Evolutionary conservation across 2,329 filamentous ascomycete genomes (phyloP), one percentile per base, ranked within the genome.

Genomic region (Sordariomycetes sp.): DNA sequence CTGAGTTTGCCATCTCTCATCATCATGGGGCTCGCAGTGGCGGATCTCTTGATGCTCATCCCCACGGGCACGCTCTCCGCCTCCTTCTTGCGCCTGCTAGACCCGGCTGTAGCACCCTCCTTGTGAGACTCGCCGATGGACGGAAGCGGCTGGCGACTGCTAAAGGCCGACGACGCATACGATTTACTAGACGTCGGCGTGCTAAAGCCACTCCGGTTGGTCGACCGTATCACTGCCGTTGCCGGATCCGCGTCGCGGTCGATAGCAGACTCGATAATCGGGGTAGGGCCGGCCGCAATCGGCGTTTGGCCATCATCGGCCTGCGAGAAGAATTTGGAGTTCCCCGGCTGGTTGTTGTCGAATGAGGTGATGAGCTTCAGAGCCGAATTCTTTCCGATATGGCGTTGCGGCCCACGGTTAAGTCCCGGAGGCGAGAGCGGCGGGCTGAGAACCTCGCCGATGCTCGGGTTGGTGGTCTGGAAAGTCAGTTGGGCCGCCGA

Each of bases 331-430:
- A 89, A 85, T 70, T 83, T 85, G 57, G 85, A 82, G 61, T 86
- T 85, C 24, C 76, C 75, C 4, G 73, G 74, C 53, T 77, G 76
- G 54, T 85, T 82, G 54, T 85, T 82, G 8, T 85, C 88, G 66
- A 99, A 97, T 0, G 88, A 87, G 0, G 94, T 97, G 65, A 97
- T 95, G 1, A 97, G 81, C 70, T 95, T 96, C 60, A 97, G 76
- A 0, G 93, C 85, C 11, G 90, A 89, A 32, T 87, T 86, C 74
- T 95, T 95, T 14, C 86, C 84, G 56, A 90, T 83, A 72, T 80
- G 80, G 62, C 80, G 74, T 68, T 82, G 77, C 57, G 82, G 80
- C 1, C 81, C 81, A 61, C 76, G 78, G 61, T 79, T 80, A 55
- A 83, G 67, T 25, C 82, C 83, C 0, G 88, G 88, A 10, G 89